A percentile compares a stretch with the other conserved stretches of the same genome.
phyloP scores from a whole-genome alignment of 2,329 filamentous ascomycete genomes.

The Amylocarpus encephaloides region DNA sequence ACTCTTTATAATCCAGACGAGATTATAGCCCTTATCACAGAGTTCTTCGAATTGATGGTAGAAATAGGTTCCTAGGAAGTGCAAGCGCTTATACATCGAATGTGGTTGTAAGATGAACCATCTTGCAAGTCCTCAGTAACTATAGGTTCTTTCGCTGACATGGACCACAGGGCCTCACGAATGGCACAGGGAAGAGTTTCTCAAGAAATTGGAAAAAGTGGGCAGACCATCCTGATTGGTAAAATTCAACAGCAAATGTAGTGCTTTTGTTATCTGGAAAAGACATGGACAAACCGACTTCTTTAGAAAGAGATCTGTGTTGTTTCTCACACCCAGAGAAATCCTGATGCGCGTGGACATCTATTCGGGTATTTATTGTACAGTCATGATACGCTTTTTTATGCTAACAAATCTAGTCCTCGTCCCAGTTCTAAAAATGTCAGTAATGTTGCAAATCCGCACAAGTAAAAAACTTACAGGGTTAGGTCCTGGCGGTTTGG shows the following conservation, averaged over 20 bases:
- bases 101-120: not conserved
- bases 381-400: conserved; percentile 20
- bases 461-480: conserved; percentile 38
- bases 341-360: not conserved
- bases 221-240: not conserved
- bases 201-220: not conserved
- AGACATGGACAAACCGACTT: too few relatives aligned
- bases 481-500: conserved; percentile 93
- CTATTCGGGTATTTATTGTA: conserved; percentile 25
- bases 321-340: not conserved
- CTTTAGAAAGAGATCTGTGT: too few relatives aligned
- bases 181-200: not conserved
- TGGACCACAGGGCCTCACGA: not conserved
- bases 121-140: too few relatives aligned
- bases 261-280: too few relatives aligned
- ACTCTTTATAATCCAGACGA: too few relatives aligned
- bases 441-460: conserved; percentile 12
- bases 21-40: too few relatives aligned
- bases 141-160: too few relatives aligned
- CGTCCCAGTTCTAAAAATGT: conserved; percentile 31
- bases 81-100: not conserved
- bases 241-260: not conserved
- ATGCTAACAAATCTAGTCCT: conserved; percentile 30
- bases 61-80: too few relatives aligned
- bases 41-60: too few relatives aligned